Base-by-base conservation (phyloP, 306 rosid species). In the Dicorynia guianensis region DNA sequence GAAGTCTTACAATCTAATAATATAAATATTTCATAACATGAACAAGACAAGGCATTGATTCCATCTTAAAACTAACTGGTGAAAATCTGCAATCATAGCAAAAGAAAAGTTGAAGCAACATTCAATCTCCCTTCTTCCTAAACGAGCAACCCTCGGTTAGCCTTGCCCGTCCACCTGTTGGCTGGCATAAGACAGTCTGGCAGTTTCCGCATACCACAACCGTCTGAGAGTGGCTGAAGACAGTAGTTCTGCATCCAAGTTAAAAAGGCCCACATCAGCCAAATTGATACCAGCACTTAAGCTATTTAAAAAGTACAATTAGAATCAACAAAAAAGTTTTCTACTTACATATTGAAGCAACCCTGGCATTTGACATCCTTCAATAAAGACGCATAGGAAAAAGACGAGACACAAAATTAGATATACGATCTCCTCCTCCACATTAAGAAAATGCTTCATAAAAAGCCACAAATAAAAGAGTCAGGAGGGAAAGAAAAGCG, bases 151-250 rank as follows among this genome's bases (percentile, higher is more conserved):
- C 74, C 62, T 69, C 74, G 1, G 74, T 69, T 12, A 69, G 74
- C 35, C 74, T 36, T 46, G 74, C 62, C 36, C 36, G 44, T 9
- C 74, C 74, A 49, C 74, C 74, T 7, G 74, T 69, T 4, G 74
- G 74, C 49, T 69, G 74, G 63, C 74, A 69, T 18, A 69, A 38
- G 44, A 69, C 74, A 9, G 74, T 69, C 49, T 69, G 74, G 49
- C 74, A 69, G 63, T 69, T 69, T 8, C 74, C 74, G 5, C 74
- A 69, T 5, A 69, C 74, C 49, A 69, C 74, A 20, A 69, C 74
- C 6, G 74, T 69, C 35, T 62, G 15, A 62, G 52, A 7, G 74
- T 69, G 17, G 62, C 52, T 48, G 30, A 25, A 25, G 30, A 25
- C 30, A 25, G 30, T 25, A 25, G 30, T 25, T 25, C 30, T 25